phyloP scores from a whole-genome alignment of 148 eudicot species.

The Fallopia convolvulus region DNA sequence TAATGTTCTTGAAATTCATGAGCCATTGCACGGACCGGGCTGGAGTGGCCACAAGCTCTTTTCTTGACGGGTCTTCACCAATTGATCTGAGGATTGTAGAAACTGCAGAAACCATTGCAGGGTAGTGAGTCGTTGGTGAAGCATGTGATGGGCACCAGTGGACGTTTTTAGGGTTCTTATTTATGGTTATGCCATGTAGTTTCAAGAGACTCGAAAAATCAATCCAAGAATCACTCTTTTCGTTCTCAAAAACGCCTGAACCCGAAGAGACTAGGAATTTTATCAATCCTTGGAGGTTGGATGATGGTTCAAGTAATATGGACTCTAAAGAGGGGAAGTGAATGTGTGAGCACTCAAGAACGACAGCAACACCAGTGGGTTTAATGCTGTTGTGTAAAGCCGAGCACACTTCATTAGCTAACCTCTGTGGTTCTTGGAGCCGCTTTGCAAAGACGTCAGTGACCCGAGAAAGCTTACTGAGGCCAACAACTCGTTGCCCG shows the following conservation, averaged over 20 bases:
- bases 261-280: conserved; percentile 49
- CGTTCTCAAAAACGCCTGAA: conserved; percentile 53
- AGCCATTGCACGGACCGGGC: conserved; percentile 66
- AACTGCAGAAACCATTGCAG: conserved; percentile 56
- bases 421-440: conserved; percentile 74
- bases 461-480: conserved; percentile 93
- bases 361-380: conserved; percentile 69
- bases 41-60: conserved; percentile 73
- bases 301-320: conserved; percentile 26
- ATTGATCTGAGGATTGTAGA: conserved; percentile 46
- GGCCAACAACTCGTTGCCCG: conserved; percentile 79
- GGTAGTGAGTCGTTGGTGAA: conserved; percentile 21
- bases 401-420: conserved; percentile 69
- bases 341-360: conserved; percentile 66
- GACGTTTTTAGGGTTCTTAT: conserved; percentile 8
- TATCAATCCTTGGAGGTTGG: conserved; percentile 37
- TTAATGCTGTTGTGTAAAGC: conserved; percentile 54
- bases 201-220: conserved; percentile 58
- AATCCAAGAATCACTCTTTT: conserved; percentile 41
- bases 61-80: conserved; percentile 79
- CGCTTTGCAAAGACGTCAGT: conserved; percentile 76
- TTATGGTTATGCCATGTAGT: conserved; percentile 29
- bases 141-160: conserved; percentile 69
- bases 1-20: conserved; percentile 46
- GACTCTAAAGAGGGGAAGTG: conserved; percentile 53